Evolutionary conservation across 108 stramenopile species (phyloP).

Genomic region (Nannochloropsis salina): DNA sequence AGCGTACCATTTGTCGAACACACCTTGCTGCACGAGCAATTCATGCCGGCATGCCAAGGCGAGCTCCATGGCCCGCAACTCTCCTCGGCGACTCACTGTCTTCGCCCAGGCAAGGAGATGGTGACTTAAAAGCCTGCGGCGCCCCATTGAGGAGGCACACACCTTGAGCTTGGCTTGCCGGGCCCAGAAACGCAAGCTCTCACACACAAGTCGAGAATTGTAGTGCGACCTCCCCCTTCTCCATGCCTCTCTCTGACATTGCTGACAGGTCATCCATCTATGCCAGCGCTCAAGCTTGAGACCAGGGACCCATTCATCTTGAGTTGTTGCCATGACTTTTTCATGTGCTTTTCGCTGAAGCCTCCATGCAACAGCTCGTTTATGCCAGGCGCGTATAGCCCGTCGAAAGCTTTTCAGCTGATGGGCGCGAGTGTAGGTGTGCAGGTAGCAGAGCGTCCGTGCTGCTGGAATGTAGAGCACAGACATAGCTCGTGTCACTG

Average conservation of each 20-base stretch:
- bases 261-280: not conserved
- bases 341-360: not conserved
- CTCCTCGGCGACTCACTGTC: not conserved
- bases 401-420: not conserved
- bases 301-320: not conserved
- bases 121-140: no score
- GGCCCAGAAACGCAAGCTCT: no score
- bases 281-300: not conserved
- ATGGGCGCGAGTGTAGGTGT: not conserved
- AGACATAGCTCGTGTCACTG: not conserved
- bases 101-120: not conserved
- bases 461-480: not conserved
- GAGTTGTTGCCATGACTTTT: not conserved
- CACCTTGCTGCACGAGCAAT: not conserved
- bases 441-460: not conserved
- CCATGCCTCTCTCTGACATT: not conserved
- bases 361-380: not conserved
- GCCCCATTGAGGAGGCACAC: no score
- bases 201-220: no score
- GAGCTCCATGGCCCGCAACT: not conserved
- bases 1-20: not conserved
- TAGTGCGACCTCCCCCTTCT: no score
- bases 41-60: slow-evolving; percentile 8
- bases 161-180: no score
- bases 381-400: not conserved